phyloP scores from a whole-genome alignment of 345 rosid genomes.

The Fremontodendron californicum region DNA sequence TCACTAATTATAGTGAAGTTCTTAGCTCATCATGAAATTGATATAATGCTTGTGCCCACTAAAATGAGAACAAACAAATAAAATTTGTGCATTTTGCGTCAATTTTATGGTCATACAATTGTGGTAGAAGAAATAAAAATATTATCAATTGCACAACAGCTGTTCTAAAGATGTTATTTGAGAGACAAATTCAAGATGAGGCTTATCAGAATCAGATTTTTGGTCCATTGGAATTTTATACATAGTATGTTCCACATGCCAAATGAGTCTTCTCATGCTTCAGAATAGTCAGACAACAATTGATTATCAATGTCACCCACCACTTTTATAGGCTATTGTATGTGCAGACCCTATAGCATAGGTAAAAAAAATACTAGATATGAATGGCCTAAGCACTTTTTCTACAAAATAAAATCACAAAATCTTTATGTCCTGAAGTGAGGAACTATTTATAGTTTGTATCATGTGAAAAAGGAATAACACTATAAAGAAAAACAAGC shows the following conservation, averaged over 20 bases:
- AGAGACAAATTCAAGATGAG: conserved; percentile 8
- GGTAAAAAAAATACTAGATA: not conserved
- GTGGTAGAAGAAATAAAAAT: not conserved
- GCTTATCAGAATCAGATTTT: conserved; percentile 19
- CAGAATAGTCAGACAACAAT: conserved; percentile 7
- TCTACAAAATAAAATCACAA: not conserved
- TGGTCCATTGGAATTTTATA: conserved; percentile 14
- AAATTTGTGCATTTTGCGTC: conserved; percentile 14
- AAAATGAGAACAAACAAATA: not conserved
- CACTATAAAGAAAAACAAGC: not conserved
- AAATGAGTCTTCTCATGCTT: conserved; percentile 16
- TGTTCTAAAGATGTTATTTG: not conserved
- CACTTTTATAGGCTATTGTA: not conserved
- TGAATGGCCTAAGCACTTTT: conserved; percentile 1
- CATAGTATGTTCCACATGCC: conserved; percentile 6
- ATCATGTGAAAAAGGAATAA: not conserved
- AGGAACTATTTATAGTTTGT: not conserved
- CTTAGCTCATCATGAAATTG: conserved; percentile 17
- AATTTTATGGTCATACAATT: conserved; percentile 17
- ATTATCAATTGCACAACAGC: not conserved
- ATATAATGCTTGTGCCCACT: conserved; percentile 21
- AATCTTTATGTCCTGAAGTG: not conserved
- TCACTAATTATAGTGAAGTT: not conserved
- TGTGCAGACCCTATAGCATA: not conserved
- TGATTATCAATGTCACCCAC: not conserved